phyloP scores from a whole-genome alignment of 768 basidiomycete species.

The Termitomyces sp. region DNA sequence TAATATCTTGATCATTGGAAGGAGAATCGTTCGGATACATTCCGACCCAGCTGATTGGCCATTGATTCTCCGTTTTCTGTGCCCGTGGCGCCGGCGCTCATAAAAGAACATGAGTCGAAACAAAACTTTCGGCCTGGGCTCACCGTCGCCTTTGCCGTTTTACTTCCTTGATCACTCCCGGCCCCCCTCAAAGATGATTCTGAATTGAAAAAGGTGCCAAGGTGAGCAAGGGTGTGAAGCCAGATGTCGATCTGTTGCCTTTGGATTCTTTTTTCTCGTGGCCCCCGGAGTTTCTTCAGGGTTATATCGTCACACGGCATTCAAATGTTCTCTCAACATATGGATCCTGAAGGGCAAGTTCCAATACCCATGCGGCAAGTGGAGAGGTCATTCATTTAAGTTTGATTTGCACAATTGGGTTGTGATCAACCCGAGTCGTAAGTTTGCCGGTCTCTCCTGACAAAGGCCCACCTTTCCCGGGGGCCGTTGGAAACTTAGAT shows the following conservation, averaged over 20 bases:
- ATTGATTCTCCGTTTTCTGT: neutral
- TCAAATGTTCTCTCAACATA: slow-evolving; percentile 3
- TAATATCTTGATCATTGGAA: neutral
- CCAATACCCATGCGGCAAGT: slow-evolving; percentile 13
- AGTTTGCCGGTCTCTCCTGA: slow-evolving; percentile 3
- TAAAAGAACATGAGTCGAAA: neutral
- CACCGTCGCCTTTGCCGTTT: neutral
- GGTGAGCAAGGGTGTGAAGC: neutral
- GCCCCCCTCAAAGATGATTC: neutral
- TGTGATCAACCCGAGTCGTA: neutral
- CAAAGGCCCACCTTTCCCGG: slow-evolving; percentile 6
- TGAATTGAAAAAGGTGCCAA: neutral
- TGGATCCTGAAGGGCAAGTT: neutral
- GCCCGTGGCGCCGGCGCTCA: neutral
- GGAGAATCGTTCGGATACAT: neutral
- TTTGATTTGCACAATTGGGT: neutral
- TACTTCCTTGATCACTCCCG: neutral
- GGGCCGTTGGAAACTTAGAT: neutral
- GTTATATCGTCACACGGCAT: slow-evolving; percentile 12
- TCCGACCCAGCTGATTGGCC: slow-evolving; percentile 5
- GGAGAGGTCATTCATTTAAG: slow-evolving; percentile 1
- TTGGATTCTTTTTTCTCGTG: neutral
- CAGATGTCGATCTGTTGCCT: slow-evolving; percentile 6
- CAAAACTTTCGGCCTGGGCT: neutral
- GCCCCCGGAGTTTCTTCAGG: slow-evolving; percentile 10